Evolutionary conservation across 2,329 filamentous ascomycete species (phyloP).

Genomic region (Xylariales sp.): DNA sequence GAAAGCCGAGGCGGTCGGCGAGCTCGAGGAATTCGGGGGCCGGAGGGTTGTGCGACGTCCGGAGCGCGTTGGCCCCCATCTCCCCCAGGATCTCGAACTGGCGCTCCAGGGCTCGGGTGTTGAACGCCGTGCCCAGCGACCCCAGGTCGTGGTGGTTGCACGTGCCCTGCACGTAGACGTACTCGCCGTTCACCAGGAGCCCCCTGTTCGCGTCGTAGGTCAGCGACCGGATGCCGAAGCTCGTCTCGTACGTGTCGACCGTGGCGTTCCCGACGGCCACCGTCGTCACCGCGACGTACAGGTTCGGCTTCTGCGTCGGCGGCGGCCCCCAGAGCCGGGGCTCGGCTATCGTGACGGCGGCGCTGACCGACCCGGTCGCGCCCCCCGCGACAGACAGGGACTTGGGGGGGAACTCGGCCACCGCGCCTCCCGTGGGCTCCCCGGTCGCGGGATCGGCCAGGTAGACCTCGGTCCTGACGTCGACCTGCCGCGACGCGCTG

Average conservation of each 20-base stretch:
- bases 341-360: slow-evolving; percentile 51
- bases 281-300: slow-evolving; percentile 60
- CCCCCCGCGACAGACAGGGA: slow-evolving; percentile 47
- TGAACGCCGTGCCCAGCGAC: slow-evolving; percentile 62
- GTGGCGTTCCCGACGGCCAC: slow-evolving; percentile 45
- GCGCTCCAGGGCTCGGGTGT: slow-evolving; percentile 59
- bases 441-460: slow-evolving; percentile 51
- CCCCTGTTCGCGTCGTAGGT: slow-evolving; percentile 55
- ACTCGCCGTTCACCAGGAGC: slow-evolving; percentile 59
- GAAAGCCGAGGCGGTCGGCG: slow-evolving; percentile 61
- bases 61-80: slow-evolving; percentile 62
- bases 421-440: slow-evolving; percentile 44
- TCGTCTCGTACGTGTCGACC: slow-evolving; percentile 61
- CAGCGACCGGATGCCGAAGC: slow-evolving; percentile 61
- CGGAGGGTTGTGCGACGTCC: slow-evolving; percentile 65
- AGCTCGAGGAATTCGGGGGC: slow-evolving; percentile 62
- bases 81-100: slow-evolving; percentile 62
- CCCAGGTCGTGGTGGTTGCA: slow-evolving; percentile 65
- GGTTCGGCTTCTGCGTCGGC: slow-evolving; percentile 58
- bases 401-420: slow-evolving; percentile 53
- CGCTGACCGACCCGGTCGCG: slow-evolving; percentile 50
- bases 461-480: slow-evolving; percentile 56
- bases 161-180: slow-evolving; percentile 58
- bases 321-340: slow-evolving; percentile 62
- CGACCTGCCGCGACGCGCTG: slow-evolving; percentile 47